A percentile compares a stretch with the other conserved stretches of the same genome.
These are phyloP conservation scores for Verbascum thapsus DNA, from an alignment of 257 asterid species.

Conservation along the genomic window DNA sequence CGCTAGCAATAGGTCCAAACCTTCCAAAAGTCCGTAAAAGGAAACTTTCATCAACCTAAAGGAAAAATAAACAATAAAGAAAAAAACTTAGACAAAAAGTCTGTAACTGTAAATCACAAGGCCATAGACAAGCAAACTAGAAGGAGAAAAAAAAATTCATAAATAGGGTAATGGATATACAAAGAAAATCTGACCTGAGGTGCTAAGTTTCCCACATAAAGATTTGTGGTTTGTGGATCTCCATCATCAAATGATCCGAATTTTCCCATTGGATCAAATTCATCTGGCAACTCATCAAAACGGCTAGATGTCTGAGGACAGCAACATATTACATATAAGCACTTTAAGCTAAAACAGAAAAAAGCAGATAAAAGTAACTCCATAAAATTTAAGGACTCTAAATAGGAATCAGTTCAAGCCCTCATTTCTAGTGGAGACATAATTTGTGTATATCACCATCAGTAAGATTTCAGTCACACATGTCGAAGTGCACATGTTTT, in stretches of 20 bases:
- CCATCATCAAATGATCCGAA: constrained; percentile 97
- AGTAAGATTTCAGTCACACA: constrained; percentile 8
- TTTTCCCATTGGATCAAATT: constrained; percentile 81
- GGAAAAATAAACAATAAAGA: constrained; percentile 12
- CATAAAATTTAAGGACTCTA: neutral
- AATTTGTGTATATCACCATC: constrained; percentile 3
- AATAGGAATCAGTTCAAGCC: neutral
- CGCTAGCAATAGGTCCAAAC: constrained; percentile 98
- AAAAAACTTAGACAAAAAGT: neutral
- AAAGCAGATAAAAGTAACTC: constrained; percentile 6
- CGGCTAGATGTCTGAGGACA: constrained; percentile 73
- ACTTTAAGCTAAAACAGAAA: constrained; percentile 21
- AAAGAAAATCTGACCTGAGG: constrained; percentile 62
- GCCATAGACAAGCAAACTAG: constrained; percentile 13
- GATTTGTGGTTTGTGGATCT: constrained; percentile 93
- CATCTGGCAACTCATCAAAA: constrained; percentile 95
- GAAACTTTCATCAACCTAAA: constrained; percentile 89
- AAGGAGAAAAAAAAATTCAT: constrained; percentile 8
- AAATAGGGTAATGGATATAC: neutral
- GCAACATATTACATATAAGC: constrained; percentile 25
- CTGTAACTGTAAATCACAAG: neutral
- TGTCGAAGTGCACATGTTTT: constrained; percentile 7
- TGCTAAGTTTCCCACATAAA: constrained; percentile 87
- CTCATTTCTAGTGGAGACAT: neutral
- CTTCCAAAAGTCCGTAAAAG: constrained; percentile 96